Conservation (phyloP, 192 early-diverging fungal species). For the Polychytrium aggregatum region DNA sequence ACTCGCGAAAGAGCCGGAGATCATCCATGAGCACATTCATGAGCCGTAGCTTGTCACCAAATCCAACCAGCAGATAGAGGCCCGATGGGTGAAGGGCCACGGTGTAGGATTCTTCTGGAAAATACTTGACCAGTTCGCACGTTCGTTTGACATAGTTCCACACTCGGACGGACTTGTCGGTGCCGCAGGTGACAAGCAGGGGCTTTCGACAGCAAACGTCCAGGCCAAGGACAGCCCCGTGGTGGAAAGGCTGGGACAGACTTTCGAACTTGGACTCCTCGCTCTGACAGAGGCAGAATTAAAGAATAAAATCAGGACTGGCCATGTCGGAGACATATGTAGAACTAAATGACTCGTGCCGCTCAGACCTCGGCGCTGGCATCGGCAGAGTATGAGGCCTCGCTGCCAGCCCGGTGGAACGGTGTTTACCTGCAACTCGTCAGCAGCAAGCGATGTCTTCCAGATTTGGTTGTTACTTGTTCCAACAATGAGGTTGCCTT, state of each 20-base stretch:
- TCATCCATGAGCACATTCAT: slow-evolving; percentile 56
- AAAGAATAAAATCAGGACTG: not conserved
- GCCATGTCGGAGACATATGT: too few species aligned
- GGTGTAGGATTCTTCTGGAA: slow-evolving; percentile 49
- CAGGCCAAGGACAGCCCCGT: slow-evolving; percentile 36
- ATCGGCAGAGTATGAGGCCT: too few species aligned
- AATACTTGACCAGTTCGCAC: slow-evolving; percentile 46
- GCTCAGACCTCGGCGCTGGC: too few species aligned
- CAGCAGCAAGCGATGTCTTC: slow-evolving; percentile 7
- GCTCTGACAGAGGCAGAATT: slow-evolving; percentile 12
- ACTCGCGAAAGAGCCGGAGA: slow-evolving; percentile 43
- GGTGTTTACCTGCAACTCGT: slow-evolving; percentile 6
- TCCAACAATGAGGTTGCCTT: slow-evolving; percentile 25
- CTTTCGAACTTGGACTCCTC: slow-evolving; percentile 41
- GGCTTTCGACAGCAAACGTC: slow-evolving; percentile 47
- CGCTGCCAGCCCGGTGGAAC: too few species aligned
- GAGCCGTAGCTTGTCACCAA: slow-evolving; percentile 46
- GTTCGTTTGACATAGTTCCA: slow-evolving; percentile 51
- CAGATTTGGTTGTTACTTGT: slow-evolving; percentile 17
- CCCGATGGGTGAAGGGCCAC: slow-evolving; percentile 51
- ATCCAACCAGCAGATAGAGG: slow-evolving; percentile 55
- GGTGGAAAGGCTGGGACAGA: slow-evolving; percentile 48
- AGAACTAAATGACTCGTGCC: too few species aligned
- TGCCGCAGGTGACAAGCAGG: slow-evolving; percentile 41
- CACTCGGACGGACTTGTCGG: slow-evolving; percentile 45